These are phyloP conservation scores for Dicorynia guianensis DNA, from an alignment of 306 rosid species.

Conservation along the genomic window DNA sequence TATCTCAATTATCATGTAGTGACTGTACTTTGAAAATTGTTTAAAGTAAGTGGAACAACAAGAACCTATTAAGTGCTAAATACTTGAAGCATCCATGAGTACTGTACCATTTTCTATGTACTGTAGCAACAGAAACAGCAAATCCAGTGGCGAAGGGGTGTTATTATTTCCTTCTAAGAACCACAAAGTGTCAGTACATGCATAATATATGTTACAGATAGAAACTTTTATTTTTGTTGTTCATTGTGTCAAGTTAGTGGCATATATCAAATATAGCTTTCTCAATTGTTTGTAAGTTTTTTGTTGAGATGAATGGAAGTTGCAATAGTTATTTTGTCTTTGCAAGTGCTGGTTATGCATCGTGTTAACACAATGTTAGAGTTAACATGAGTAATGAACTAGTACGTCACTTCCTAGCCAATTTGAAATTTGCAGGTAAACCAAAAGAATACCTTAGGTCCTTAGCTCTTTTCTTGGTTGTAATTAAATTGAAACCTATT, in stretches of 20 bases:
- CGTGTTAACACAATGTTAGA: not conserved
- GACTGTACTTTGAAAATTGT: not conserved
- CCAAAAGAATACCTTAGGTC: not conserved
- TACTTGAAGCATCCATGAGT: not conserved
- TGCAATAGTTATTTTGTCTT: not conserved
- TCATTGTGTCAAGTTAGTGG: not conserved
- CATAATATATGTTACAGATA: not conserved
- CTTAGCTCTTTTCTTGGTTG: not conserved
- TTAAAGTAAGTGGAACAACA: not conserved
- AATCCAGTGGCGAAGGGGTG: not conserved
- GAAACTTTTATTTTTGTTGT: not conserved
- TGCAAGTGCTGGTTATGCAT: not conserved
- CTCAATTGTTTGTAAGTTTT: not conserved
- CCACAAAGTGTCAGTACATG: not conserved
- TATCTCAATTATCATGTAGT: not conserved
- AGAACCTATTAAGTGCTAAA: too few relatives aligned
- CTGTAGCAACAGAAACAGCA: not conserved
- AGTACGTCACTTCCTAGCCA: not conserved
- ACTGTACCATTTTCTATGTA: too few relatives aligned
- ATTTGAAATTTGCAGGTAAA: not conserved
- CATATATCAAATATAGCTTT: not conserved
- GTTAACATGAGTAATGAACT: not conserved
- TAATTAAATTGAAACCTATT: not conserved
- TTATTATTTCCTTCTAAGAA: not conserved
- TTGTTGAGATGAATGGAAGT: not conserved